Conservation (phyloP, 306 rosid genomes). For the Herpetospermum pedunculosum region DNA sequence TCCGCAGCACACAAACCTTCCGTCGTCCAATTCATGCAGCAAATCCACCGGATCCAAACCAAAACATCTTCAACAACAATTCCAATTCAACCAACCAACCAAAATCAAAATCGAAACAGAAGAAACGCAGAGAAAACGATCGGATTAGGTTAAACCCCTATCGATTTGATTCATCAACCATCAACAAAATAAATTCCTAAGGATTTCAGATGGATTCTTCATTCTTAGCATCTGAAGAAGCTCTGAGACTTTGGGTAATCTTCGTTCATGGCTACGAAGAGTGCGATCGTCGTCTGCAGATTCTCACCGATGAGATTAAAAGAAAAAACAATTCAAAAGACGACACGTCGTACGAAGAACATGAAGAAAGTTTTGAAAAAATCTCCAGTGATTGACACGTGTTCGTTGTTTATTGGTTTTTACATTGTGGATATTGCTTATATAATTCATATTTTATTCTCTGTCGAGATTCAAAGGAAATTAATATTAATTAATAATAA, state of each 20-base stretch:
- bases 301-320: constrained; percentile 3
- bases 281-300: not conserved
- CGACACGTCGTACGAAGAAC: not conserved
- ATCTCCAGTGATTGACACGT: constrained; percentile 53
- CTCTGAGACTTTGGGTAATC: not conserved
- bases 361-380: not conserved
- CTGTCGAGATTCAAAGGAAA: not conserved
- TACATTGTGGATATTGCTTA: constrained; percentile 15
- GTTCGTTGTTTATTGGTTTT: constrained; percentile 74
- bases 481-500: not conserved
- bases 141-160: not conserved
- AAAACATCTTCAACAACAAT: constrained; percentile 1
- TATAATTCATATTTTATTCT: not conserved
- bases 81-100: not conserved
- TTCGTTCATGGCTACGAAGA: constrained; percentile 8
- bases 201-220: not conserved
- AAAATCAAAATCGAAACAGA: not conserved
- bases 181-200: not conserved
- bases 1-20: constrained; percentile 9
- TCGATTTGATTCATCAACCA: not conserved
- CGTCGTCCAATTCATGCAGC: constrained; percentile 38
- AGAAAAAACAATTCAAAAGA: not conserved
- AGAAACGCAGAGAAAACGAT: not conserved
- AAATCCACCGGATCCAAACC: constrained; percentile 14
- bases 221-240: not conserved